phyloP scores from a whole-genome alignment of 192 early-diverging fungal genomes.

The Rhizoclosmatium sp. region DNA sequence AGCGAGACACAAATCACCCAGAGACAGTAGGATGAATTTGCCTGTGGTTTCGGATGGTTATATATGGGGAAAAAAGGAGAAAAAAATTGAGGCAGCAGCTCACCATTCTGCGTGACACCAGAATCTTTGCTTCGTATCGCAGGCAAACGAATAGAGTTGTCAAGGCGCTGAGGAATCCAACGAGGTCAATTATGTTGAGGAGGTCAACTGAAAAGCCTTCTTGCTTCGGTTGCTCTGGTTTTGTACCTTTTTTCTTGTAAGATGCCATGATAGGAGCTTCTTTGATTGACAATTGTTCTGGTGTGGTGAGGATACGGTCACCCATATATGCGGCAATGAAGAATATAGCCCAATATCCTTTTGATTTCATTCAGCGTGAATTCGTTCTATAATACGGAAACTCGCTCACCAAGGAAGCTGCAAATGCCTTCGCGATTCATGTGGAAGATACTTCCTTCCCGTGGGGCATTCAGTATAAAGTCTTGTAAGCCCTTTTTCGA shows the following conservation, averaged over 20 bases:
- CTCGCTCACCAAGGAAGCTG: constrained; percentile 71
- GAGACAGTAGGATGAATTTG: constrained; percentile 78
- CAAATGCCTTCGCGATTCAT: constrained; percentile 93
- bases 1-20: constrained; percentile 81
- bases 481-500: constrained; percentile 20
- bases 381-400: not conserved
- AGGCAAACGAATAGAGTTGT: constrained; percentile 55
- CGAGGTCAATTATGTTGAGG: constrained; percentile 49
- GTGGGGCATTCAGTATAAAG: constrained; percentile 80
- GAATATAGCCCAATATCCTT: constrained; percentile 87
- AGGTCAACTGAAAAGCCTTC: constrained; percentile 47
- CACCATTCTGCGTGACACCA: constrained; percentile 72
- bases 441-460: constrained; percentile 69
- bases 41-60: constrained; percentile 25
- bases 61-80: constrained; percentile 4
- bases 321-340: constrained; percentile 81
- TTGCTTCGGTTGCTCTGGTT: constrained; percentile 38
- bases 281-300: constrained; percentile 25
- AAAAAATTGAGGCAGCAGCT: not conserved
- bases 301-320: constrained; percentile 56
- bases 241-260: not conserved
- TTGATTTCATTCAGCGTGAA: not conserved
- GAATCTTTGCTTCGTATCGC: constrained; percentile 61
- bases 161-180: constrained; percentile 51
- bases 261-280: not conserved